These are phyloP conservation scores for Fusarium caatingaense DNA, from an alignment of 2,329 filamentous ascomycete genomes.

Conservation along the genomic window DNA sequence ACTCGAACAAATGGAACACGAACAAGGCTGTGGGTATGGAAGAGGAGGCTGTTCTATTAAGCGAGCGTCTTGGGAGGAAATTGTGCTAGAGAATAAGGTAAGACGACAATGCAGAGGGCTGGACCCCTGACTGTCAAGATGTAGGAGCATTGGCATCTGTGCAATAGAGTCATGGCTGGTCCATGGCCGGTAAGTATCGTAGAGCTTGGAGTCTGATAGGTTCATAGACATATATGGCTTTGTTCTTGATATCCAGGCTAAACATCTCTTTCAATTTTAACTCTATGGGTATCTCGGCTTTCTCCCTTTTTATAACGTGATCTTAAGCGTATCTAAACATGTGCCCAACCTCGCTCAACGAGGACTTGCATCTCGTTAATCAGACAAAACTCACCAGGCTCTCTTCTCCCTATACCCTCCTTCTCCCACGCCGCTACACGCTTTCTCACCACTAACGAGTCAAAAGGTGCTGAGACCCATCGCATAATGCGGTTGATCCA, in stretches of 20 bases:
- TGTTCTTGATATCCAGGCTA: background rate
- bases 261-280: conserved; percentile 1
- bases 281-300: conserved; percentile 29
- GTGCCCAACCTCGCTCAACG: conserved; percentile 67
- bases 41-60: background rate
- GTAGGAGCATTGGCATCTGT: background rate
- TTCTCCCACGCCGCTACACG: conserved; percentile 56
- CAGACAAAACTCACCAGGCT: conserved; percentile 63
- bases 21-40: background rate
- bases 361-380: conserved; percentile 72
- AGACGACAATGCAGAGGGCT: background rate
- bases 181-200: background rate
- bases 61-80: background rate
- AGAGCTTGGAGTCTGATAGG: background rate
- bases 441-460: conserved; percentile 51
- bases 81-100: background rate
- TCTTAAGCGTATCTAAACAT: conserved; percentile 49
- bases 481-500: conserved; percentile 69
- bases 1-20: background rate
- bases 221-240: background rate
- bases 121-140: background rate
- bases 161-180: background rate
- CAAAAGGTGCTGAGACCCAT: conserved; percentile 51
- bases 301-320: background rate
- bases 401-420: conserved; percentile 50